These are phyloP conservation scores for Amesomyces nigricolor DNA, from an alignment of 2,329 filamentous ascomycete species.

Conservation along the genomic window DNA sequence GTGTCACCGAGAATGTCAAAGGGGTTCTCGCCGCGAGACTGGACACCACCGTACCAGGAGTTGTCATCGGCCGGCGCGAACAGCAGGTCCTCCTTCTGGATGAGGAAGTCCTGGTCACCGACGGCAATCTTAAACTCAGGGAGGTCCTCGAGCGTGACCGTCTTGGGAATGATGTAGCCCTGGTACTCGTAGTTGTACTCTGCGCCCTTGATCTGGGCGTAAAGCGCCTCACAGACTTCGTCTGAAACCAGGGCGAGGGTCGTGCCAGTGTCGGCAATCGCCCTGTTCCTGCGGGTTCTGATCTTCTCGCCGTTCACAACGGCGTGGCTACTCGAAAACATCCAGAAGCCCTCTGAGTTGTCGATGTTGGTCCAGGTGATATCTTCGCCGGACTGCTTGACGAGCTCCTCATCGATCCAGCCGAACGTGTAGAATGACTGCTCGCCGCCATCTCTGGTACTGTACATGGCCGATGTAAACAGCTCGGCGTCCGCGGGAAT, in stretches of 20 bases:
- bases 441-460: conserved; percentile 44
- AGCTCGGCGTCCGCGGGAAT: conserved; percentile 47
- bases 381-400: conserved; percentile 47
- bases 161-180: conserved; percentile 58
- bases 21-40: conserved; percentile 51
- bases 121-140: conserved; percentile 59
- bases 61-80: conserved; percentile 52
- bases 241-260: conserved; percentile 63
- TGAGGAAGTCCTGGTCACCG: conserved; percentile 52
- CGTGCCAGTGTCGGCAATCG: conserved; percentile 68
- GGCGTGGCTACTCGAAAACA: conserved; percentile 52
- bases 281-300: conserved; percentile 50
- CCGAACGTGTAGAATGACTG: conserved; percentile 68
- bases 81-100: conserved; percentile 58
- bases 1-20: conserved; percentile 62
- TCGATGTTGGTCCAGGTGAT: conserved; percentile 59
- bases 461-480: conserved; percentile 60
- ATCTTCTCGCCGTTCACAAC: conserved; percentile 53
- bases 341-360: conserved; percentile 63
- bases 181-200: conserved; percentile 51
- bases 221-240: conserved; percentile 54
- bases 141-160: conserved; percentile 45
- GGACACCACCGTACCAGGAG: conserved; percentile 59
- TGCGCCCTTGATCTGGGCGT: conserved; percentile 57
- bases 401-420: conserved; percentile 59